Conservation (phyloP, 1,284 basidiomycete genomes). For the Cutaneotrichosporon cyanovorans region DNA sequence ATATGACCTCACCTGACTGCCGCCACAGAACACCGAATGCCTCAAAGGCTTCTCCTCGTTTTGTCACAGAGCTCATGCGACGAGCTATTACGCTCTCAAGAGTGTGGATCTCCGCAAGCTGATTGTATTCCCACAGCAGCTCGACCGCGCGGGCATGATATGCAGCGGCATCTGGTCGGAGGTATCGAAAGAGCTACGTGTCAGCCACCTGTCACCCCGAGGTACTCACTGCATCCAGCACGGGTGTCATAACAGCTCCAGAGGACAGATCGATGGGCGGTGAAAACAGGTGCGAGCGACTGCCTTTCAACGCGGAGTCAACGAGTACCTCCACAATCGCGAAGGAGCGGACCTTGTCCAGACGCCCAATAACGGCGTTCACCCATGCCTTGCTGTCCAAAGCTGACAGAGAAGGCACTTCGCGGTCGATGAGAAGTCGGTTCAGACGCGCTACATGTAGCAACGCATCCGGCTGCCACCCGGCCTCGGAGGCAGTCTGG, state of each 20-base stretch:
- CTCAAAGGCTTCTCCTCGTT: constrained; percentile 56
- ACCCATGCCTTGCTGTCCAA: constrained; percentile 38
- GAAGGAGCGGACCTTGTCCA: constrained; percentile 55
- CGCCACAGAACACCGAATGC: constrained; percentile 92
- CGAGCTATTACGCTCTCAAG: constrained; percentile 59
- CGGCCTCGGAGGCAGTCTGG: constrained; percentile 1
- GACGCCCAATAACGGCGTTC: constrained; percentile 19
- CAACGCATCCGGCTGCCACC: constrained; percentile 5
- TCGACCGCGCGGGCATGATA: constrained; percentile 77
- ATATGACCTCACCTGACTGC: constrained; percentile 57
- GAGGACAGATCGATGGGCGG: constrained; percentile 21
- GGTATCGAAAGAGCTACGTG: constrained; percentile 62
- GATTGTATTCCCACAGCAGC: constrained; percentile 64
- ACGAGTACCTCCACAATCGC: constrained; percentile 59
- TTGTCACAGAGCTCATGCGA: constrained; percentile 23
- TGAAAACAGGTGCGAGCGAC: constrained; percentile 21
- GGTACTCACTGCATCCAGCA: constrained; percentile 27
- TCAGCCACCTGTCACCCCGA: constrained; percentile 11
- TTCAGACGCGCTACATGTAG: constrained; percentile 17
- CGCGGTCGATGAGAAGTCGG: constrained; percentile 21
- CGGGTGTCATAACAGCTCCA: constrained; percentile 21
- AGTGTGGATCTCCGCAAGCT: constrained; percentile 37
- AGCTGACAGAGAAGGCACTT: constrained; percentile 17
- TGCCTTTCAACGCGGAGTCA: constrained; percentile 53
- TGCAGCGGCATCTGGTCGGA: constrained; percentile 58